phyloP scores from a whole-genome alignment of 495 filamentous ascomycete genomes.

The Hypoxylon lienhwacheense region DNA sequence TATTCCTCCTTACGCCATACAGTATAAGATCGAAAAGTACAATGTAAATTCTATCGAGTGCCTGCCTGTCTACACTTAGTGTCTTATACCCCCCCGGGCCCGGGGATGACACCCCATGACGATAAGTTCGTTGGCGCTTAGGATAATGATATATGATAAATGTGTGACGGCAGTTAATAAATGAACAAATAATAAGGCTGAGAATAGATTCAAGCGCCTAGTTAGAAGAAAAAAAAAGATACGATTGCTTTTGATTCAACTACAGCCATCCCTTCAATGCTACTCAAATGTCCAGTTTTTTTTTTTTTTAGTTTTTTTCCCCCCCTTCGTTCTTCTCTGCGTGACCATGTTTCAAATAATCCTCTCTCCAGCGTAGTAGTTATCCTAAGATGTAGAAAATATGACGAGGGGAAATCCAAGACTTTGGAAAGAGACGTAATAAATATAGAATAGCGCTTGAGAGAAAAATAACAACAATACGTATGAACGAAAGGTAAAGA shows the following conservation, averaged over 20 bases:
- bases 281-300: neutral
- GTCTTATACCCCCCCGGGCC: slow-evolving; percentile 9
- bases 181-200: neutral
- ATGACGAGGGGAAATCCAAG: too few species aligned
- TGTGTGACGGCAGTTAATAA: neutral
- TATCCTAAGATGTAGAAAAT: too few species aligned
- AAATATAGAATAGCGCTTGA: neutral
- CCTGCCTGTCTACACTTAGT: too few species aligned
- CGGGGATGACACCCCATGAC: slow-evolving; percentile 2
- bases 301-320: too few species aligned
- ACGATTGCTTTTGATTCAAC: neutral
- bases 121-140: neutral
- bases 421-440: too few species aligned
- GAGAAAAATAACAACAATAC: slow-evolving; percentile 8
- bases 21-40: neutral
- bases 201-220: slow-evolving; percentile 1
- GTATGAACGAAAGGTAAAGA: slow-evolving; percentile 7
- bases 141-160: neutral
- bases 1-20: neutral
- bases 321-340: too few species aligned
- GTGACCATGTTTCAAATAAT: too few species aligned
- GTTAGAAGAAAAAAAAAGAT: too few species aligned
- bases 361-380: too few species aligned
- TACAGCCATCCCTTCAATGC: neutral
- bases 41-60: neutral